Evolutionary conservation across 2,329 filamentous ascomycete species (phyloP).

Genomic region (Pseudogymnoascus sp.): DNA sequence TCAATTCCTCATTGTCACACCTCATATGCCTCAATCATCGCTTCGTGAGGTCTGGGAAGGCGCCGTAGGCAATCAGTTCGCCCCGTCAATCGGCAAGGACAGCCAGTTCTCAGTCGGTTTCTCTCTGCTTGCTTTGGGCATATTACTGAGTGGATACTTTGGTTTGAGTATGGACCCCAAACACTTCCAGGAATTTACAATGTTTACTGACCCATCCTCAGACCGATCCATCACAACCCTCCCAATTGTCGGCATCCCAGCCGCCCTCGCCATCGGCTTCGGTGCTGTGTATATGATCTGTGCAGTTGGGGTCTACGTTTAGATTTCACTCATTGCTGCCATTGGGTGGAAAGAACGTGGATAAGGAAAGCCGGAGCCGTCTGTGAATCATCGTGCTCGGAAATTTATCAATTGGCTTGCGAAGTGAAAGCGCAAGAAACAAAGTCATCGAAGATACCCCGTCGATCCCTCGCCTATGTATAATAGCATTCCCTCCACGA

Average conservation of each 20-base stretch:
- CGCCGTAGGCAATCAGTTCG: slow-evolving; percentile 78
- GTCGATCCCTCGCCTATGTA: not conserved
- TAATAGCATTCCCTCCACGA: slow-evolving; percentile 6
- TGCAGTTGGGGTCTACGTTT: slow-evolving; percentile 97
- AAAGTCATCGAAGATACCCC: slow-evolving; percentile 5
- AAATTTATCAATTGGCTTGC: not conserved
- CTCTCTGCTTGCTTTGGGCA: slow-evolving; percentile 61
- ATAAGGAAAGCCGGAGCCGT: not conserved
- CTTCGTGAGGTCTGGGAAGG: slow-evolving; percentile 89
- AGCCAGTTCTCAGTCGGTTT: slow-evolving; percentile 79
- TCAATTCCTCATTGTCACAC: not conserved
- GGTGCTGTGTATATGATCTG: slow-evolving; percentile 98
- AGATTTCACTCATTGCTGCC: slow-evolving; percentile 16
- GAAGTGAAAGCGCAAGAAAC: slow-evolving; percentile 3
- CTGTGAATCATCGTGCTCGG: not conserved
- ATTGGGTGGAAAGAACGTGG: not conserved
- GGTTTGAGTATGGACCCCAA: slow-evolving; percentile 61
- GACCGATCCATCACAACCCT: slow-evolving; percentile 76
- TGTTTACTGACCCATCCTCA: slow-evolving; percentile 35
- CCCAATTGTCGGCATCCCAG: slow-evolving; percentile 71
- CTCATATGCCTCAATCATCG: slow-evolving; percentile 42
- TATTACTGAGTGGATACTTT: slow-evolving; percentile 71
- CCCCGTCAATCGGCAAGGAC: slow-evolving; percentile 71
- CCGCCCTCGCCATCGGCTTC: slow-evolving; percentile 80
- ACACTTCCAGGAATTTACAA: not conserved